Base-by-base conservation (phyloP, 345 rosid species). In the Eucalyptus camaldulensis region DNA sequence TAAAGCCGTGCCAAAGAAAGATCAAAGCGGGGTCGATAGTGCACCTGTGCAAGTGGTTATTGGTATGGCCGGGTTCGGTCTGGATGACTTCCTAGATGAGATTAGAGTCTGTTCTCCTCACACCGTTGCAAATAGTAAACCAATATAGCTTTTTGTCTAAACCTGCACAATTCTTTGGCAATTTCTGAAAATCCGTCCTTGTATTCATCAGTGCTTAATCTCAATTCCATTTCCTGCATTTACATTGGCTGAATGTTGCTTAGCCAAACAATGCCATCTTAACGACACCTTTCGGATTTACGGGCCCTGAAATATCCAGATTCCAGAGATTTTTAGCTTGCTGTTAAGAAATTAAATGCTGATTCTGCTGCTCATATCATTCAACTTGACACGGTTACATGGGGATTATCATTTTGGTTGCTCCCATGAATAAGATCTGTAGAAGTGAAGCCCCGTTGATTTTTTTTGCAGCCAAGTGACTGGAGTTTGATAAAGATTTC, bases 401-500 rank as follows among this genome's bases (percentile, higher is more conserved):
- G 10, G 12, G 43, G 80, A 69, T 33, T 69, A 16, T 33, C 43
- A 9, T 4, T 69, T 69, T 1, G 1, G 80, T 69, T 69, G 22
- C 80, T 69, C 43, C 43, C 80, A 69, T 8, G 24, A 16, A 31
- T 69, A 69, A 69, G 80, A 69, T 69, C 33, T 69, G 43, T 69
- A 69, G 37, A 67, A 67, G 76, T n/a, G 76, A 67, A 67, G 40
- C 2, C 21, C 10, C 43, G 22, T 15, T 69, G 43, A 67, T 33
- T 67, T n/a, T 33, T 69, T 31, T 69, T 5, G 65, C 92, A 92
- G 96, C 89, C 88, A 43, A 83, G 49, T 8, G 67, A 27, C 5
- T 95, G 96, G 96, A 95, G 96, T 89, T 90, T 95, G 90, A 51
- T 58, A 33, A 95, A 95, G 94, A 88, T 95, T 25, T 86, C 90